Base-by-base conservation (phyloP, 148 eudicot species). In the Fagopyrum homotropicum region DNA sequence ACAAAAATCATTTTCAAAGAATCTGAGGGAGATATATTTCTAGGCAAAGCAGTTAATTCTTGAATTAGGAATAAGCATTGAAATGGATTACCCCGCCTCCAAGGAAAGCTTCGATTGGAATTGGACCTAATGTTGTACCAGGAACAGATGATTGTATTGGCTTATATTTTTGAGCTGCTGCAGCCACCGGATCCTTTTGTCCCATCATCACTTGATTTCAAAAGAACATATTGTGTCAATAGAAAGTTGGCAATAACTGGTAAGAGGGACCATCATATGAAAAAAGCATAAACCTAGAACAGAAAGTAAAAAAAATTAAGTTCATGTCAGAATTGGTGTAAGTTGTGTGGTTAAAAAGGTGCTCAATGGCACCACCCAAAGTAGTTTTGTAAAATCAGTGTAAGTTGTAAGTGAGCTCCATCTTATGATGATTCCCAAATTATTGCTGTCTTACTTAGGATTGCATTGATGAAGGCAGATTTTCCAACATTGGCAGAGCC, bases 91-190 rank as follows among this genome's bases (percentile, higher is more conserved):
- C 98, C 91, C 92, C 98, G 82, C 98, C 98, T 70, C 93, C 86
- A 16, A 89, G 79, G 82, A 95, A 95, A 45, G 97, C 96, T 79
- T 95, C 82, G 72, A 95, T 95, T 54, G 79, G 88, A 78, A 95
- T 95, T 64, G 98, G 96, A 75, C 98, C 98, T 79, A 95, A 84
- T 60, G 98, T 95, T 76, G 98, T 95, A 75, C 98, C 98, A 29
- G 98, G 98, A 82, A 95, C 98, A 80, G 98, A 93, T 77, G 98
- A 95, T 82, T 95, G 98, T 72, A 95, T 90, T 55, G 98, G 98
- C 80, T 90, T 95, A 83, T 92, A 95, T 75, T 81, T 92, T 72
- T 80, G 84, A 76, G 98, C 97, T 26, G 90, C 84, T 59, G 96
- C 96, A 73, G 98, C 97, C 76, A 87, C 85, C 75, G 98, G 98